Evolutionary conservation across 148 eudicot species (phyloP).

Genomic region (Dysphania ambrosioides): DNA sequence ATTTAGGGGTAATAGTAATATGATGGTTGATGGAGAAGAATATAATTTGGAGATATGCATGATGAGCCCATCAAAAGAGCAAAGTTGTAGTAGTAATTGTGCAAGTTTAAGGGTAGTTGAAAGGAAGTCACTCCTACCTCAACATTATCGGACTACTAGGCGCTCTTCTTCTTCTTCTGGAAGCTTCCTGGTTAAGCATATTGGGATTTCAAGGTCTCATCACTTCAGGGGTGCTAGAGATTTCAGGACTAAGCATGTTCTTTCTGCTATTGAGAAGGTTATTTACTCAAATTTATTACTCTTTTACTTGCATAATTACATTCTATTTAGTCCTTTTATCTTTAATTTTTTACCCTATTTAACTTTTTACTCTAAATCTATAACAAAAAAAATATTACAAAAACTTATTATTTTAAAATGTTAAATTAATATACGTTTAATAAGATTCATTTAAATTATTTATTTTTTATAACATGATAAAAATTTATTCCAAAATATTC

Average conservation of each 20-base stretch:
- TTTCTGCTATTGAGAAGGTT: constrained; percentile 68
- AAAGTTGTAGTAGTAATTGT: background rate
- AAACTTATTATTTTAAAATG: too few relatives aligned
- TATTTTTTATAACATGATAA: too few relatives aligned
- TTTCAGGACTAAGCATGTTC: constrained; percentile 43
- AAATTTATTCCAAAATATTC: too few relatives aligned
- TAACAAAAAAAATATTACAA: too few relatives aligned
- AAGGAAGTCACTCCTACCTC: constrained; percentile 50
- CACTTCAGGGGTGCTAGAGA: constrained; percentile 25
- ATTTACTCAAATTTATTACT: background rate
- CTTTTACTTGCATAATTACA: background rate
- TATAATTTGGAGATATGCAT: background rate
- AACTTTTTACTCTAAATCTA: too few relatives aligned
- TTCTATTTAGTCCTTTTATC: too few relatives aligned
- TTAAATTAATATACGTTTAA: too few relatives aligned
- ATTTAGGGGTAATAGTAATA: background rate
- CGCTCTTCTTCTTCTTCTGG: constrained; percentile 7
- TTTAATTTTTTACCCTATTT: too few relatives aligned
- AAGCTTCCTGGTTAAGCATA: constrained; percentile 27
- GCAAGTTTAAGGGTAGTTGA: constrained; percentile 33
- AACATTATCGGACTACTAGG: constrained; percentile 21
- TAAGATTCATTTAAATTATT: too few relatives aligned
- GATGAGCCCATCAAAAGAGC: constrained; percentile 2
- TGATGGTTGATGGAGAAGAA: background rate
- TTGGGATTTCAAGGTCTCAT: constrained; percentile 45